phyloP scores from a whole-genome alignment of 2,329 filamentous ascomycete species.

The Colletotrichum magnum region DNA sequence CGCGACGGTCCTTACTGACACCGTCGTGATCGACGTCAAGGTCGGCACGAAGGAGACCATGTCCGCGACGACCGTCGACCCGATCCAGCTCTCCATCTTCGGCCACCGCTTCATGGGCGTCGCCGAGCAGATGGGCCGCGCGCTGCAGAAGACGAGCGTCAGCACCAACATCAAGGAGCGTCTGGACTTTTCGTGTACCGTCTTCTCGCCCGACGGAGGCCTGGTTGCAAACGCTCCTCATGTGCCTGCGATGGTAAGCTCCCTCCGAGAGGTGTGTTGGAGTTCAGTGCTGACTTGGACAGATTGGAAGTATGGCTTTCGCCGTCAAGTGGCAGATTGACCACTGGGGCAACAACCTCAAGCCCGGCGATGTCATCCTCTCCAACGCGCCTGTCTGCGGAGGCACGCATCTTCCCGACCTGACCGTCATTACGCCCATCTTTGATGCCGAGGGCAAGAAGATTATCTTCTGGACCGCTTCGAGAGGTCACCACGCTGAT shows the following conservation, averaged over 20 bases:
- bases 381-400: constrained; percentile 52
- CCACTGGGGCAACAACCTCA: constrained; percentile 66
- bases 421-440: constrained; percentile 54
- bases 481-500: constrained; percentile 80
- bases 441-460: constrained; percentile 57
- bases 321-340: constrained; percentile 77
- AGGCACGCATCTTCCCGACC: constrained; percentile 56
- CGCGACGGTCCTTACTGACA: constrained; percentile 58
- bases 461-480: constrained; percentile 68
- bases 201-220: constrained; percentile 82
- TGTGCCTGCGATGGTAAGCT: constrained; percentile 74
- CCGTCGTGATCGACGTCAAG: constrained; percentile 59
- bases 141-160: constrained; percentile 84
- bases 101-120: constrained; percentile 88
- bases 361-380: constrained; percentile 53
- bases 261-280: fast-evolving
- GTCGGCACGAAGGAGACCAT: constrained; percentile 34
- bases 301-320: constrained; percentile 83
- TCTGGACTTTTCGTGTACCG: constrained; percentile 84
- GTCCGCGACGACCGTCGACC: constrained; percentile 64
- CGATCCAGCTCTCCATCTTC: constrained; percentile 83
- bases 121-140: constrained; percentile 86
- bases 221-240: constrained; percentile 83
- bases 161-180: constrained; percentile 86
- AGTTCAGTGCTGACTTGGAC: background rate